Conservation (phyloP, 2,329 filamentous ascomycete genomes). For the Setomelanomma holmii region DNA sequence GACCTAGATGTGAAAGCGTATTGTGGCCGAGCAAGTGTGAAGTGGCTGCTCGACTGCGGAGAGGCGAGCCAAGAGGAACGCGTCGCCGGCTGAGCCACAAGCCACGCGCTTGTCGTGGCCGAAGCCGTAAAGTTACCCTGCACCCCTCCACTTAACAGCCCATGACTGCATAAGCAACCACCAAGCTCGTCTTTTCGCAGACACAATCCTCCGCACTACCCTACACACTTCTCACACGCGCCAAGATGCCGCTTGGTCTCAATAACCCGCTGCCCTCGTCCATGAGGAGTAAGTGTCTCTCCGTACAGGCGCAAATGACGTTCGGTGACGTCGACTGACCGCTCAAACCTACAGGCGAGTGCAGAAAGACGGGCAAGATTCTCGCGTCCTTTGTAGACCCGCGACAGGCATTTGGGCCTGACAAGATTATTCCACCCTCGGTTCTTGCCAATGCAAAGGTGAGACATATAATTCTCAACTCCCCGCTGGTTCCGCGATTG, state of each 20-base stretch:
- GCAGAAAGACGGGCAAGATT: conserved; percentile 96
- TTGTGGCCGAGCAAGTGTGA: background rate
- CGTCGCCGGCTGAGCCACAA: conserved; percentile 8
- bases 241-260: conserved; percentile 55
- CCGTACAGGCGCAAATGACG: conserved; percentile 6
- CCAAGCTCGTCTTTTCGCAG: background rate
- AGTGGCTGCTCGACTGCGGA: background rate
- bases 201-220: background rate
- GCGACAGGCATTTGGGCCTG: conserved; percentile 88
- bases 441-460: conserved; percentile 93
- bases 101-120: background rate
- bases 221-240: conserved; percentile 8
- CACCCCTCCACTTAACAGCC: background rate
- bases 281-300: conserved; percentile 56
- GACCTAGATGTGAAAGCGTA: background rate
- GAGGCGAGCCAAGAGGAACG: background rate
- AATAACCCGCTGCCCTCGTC: conserved; percentile 63
- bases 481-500: conserved; percentile 6
- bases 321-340: conserved; percentile 45
- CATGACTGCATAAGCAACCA: conserved; percentile 3
- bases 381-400: conserved; percentile 94
- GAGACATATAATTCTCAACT: conserved; percentile 20
- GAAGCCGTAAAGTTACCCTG: background rate
- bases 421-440: conserved; percentile 93
- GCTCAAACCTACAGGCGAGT: conserved; percentile 73